Conservation (phyloP, 73 alveolate genomes). For the Paraurostyla sp. region DNA sequence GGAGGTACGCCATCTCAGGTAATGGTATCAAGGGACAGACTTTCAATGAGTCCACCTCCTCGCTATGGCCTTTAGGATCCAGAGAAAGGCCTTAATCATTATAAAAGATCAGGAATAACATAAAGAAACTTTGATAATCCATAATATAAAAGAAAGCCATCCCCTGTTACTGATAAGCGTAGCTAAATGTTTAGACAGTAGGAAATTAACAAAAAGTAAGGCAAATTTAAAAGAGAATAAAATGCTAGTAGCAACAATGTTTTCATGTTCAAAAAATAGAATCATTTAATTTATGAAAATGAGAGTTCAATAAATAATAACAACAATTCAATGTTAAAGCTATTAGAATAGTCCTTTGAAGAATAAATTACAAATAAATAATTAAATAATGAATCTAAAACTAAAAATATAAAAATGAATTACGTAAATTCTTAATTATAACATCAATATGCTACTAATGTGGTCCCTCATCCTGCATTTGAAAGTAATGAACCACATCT, state of each 20-base stretch:
- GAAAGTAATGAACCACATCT: not conserved
- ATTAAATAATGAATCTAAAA: too few species aligned
- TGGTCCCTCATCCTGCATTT: too few species aligned
- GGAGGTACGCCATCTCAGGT: too few species aligned
- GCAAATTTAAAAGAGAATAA: not conserved
- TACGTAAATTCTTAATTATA: not conserved
- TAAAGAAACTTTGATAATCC: not conserved
- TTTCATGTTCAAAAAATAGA: not conserved
- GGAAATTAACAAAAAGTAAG: not conserved
- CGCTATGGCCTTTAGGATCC: not conserved
- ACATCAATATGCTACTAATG: not conserved
- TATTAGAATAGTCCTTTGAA: not conserved
- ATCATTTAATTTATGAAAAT: too few species aligned
- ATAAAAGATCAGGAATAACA: constrained; percentile 11
- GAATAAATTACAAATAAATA: too few species aligned
- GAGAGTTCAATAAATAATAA: too few species aligned
- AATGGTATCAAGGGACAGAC: not conserved
- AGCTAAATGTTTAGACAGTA: too few species aligned
- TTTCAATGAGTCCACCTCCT: too few species aligned
- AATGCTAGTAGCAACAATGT: not conserved
- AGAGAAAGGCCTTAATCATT: not conserved
- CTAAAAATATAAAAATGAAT: not conserved
- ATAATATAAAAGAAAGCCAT: not conserved
- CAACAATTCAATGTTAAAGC: not conserved
- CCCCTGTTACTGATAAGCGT: too few species aligned